Percentiles rank a stretch among this genome's conserved stretches.
Evolutionary conservation across 1,284 basidiomycete genomes (phyloP).

Genomic region (Apiotrichum gamsii): DNA sequence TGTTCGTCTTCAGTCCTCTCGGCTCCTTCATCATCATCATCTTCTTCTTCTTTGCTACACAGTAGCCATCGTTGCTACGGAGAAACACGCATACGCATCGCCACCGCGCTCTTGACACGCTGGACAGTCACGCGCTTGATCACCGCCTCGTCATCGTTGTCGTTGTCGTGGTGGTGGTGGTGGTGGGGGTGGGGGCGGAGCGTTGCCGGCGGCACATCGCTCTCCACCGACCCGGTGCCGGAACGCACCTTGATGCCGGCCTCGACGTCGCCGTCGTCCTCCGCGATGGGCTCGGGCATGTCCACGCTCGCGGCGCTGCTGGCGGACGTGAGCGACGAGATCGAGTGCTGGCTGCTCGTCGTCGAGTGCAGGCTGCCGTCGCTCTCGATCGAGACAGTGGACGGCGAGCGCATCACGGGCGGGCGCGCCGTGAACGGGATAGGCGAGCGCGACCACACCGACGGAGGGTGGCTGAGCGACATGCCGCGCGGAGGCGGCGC

Average conservation of each 20-base stretch:
- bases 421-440: not conserved
- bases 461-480: slow-evolving; percentile 1
- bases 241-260: not conserved
- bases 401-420: slow-evolving; percentile 1
- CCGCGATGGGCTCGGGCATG: slow-evolving; percentile 13
- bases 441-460: not conserved
- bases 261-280: slow-evolving; percentile 5
- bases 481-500: slow-evolving; percentile 1
- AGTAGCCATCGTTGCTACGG: no score
- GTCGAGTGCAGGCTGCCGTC: slow-evolving; percentile 4
- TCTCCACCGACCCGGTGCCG: not conserved
- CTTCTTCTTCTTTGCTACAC: no score
- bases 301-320: slow-evolving; percentile 10
- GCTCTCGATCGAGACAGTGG: slow-evolving; percentile 4
- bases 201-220: not conserved
- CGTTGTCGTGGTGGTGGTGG: no score
- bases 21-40: no score
- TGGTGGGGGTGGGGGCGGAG: not conserved
- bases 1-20: no score
- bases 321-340: slow-evolving; percentile 8
- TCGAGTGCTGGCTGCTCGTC: slow-evolving; percentile 1
- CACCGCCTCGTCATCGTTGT: not conserved
- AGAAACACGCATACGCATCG: not conserved
- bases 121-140: not conserved
- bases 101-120: not conserved